A percentile compares a stretch with the other conserved stretches of the same genome.
Conservation (phyloP, 2,329 filamentous ascomycete species). For the Thermothelomyces thermophilus region DNA sequence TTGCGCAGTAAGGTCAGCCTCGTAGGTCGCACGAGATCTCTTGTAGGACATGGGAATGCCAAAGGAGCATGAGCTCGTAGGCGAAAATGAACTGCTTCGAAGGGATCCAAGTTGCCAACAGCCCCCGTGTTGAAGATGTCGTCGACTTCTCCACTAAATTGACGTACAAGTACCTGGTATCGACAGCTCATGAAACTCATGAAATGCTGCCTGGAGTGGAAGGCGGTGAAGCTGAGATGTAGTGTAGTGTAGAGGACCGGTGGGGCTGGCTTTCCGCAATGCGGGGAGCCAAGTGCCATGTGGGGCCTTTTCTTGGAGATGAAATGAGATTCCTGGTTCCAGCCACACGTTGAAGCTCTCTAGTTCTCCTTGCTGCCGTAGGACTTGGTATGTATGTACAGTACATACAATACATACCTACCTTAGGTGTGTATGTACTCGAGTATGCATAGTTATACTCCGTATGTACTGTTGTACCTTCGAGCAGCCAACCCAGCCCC, state of each 20-base stretch:
- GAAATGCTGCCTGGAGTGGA: background rate
- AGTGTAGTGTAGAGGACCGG: background rate
- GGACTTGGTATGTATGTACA: too few species aligned
- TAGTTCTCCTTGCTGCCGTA: too few species aligned
- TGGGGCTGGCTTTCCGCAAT: slow-evolving; percentile 1
- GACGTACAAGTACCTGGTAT: background rate
- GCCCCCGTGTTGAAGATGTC: background rate
- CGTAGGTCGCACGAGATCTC: slow-evolving; percentile 70
- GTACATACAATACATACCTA: too few species aligned
- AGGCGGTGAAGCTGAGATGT: slow-evolving; percentile 10
- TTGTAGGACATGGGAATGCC: slow-evolving; percentile 62
- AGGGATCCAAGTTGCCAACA: background rate
- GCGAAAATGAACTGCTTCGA: background rate
- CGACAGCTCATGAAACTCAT: background rate
- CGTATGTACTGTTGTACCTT: too few species aligned
- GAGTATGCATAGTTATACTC: too few species aligned
- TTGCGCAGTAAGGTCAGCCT: slow-evolving; percentile 61
- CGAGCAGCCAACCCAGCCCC: too few species aligned
- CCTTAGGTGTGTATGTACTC: too few species aligned
- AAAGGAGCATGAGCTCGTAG: background rate
- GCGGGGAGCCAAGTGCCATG: background rate
- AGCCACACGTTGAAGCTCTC: too few species aligned
- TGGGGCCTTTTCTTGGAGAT: background rate
- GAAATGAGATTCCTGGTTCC: too few species aligned
- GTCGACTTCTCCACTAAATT: background rate